Conservation (phyloP, 2,329 filamentous ascomycete genomes). For the Xylaria arbuscula region DNA sequence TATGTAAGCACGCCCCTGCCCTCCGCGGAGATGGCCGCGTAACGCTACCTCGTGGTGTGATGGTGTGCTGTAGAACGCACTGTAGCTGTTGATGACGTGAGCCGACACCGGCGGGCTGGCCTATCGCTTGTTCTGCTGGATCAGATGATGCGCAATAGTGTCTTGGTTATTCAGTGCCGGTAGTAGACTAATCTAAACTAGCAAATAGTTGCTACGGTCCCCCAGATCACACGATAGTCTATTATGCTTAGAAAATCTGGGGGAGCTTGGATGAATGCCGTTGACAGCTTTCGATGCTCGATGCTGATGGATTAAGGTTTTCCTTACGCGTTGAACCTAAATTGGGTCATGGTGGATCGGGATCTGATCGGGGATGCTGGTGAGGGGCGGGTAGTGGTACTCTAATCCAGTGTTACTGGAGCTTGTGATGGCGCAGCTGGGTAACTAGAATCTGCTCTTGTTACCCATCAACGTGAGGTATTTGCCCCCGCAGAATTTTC, state of each 20-base stretch:
- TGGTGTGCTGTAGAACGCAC: not conserved
- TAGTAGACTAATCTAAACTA: not conserved
- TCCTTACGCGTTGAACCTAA: conserved; percentile 24
- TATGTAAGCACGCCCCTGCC: not conserved
- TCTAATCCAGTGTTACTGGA: conserved; percentile 6
- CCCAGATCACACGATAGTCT: not conserved
- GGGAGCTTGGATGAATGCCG: not conserved
- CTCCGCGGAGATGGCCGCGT: conserved; percentile 34
- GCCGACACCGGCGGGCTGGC: conserved; percentile 22
- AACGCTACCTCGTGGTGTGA: conserved; percentile 12
- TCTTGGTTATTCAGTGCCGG: not conserved
- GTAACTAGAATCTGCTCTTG: not conserved
- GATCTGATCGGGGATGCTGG: too few species aligned
- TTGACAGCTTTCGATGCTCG: not conserved
- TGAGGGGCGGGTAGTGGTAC: not conserved
- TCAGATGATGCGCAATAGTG: not conserved
- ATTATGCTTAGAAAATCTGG: not conserved
- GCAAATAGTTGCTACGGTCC: not conserved
- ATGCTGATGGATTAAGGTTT: conserved; percentile 8
- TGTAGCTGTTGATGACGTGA: conserved; percentile 22
- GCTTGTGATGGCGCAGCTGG: not conserved
- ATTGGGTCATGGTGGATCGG: not conserved
- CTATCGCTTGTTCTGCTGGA: not conserved
- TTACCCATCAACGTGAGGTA: not conserved
- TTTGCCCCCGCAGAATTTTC: not conserved